Conservation (phyloP, 345 rosid species). For the Schrenkiella parvula region DNA sequence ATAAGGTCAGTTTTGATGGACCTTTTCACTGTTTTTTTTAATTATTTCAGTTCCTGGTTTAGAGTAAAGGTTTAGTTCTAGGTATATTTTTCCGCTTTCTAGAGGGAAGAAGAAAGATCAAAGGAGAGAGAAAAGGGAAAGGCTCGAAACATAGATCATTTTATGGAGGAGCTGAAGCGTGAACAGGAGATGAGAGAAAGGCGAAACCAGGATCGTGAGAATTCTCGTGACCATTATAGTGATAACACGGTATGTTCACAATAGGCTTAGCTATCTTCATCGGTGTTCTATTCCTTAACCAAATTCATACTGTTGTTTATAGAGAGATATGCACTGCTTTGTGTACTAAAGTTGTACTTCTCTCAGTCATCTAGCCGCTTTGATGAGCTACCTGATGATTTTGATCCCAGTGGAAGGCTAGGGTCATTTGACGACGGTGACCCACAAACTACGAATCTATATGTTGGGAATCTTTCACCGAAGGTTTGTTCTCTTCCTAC, state of each 20-base stretch:
- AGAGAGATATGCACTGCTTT: background rate
- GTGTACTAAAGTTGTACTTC: constrained; percentile 12
- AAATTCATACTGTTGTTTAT: background rate
- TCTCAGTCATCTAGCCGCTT: constrained; percentile 73
- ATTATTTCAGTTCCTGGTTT: constrained; percentile 2
- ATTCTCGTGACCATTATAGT: constrained; percentile 55
- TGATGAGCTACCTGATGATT: constrained; percentile 87
- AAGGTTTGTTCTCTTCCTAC: constrained; percentile 64
- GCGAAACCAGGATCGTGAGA: constrained; percentile 73
- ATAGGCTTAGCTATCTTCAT: background rate
- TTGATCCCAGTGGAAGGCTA: constrained; percentile 86
- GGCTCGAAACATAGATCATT: constrained; percentile 73
- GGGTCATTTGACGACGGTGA: constrained; percentile 94
- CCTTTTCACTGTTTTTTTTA: background rate
- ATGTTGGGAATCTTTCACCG: constrained; percentile 87
- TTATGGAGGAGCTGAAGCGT: constrained; percentile 92
- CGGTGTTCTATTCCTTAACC: background rate
- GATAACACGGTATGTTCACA: constrained; percentile 53
- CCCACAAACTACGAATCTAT: constrained; percentile 87
- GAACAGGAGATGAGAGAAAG: constrained; percentile 91
- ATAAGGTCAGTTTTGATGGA: constrained; percentile 44
- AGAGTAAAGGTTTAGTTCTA: background rate
- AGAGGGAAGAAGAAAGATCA: constrained; percentile 70
- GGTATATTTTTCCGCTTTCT: constrained; percentile 16
- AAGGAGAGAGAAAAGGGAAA: constrained; percentile 78